Evolutionary conservation across 352 stramenopile genomes (phyloP).

Genomic region (Aphanomyces cochlioides): DNA sequence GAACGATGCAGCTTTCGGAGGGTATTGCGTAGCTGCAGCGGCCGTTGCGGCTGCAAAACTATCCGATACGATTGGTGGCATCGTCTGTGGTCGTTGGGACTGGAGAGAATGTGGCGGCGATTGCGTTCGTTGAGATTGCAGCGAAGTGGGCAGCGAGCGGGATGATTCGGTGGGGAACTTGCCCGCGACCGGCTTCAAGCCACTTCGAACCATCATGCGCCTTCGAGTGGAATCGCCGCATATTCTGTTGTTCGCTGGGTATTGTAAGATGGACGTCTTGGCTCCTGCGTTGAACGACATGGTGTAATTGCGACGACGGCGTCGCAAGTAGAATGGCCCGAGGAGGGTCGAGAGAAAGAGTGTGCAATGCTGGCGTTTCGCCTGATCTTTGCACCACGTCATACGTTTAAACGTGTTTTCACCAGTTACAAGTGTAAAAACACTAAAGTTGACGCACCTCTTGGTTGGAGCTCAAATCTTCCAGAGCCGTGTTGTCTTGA

Average conservation of each 20-base stretch:
- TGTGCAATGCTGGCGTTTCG: not conserved
- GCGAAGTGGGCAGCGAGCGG: not conserved
- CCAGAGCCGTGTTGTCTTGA: too few species aligned
- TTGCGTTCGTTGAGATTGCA: not conserved
- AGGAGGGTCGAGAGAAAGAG: too few species aligned
- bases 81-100: constrained; percentile 1
- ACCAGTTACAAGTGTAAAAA: not conserved
- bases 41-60: not conserved
- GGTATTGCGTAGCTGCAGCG: not conserved
- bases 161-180: constrained; percentile 6
- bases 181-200: not conserved
- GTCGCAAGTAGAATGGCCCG: not conserved
- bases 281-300: constrained; percentile 18
- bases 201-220: constrained; percentile 17
- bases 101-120: not conserved
- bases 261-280: constrained; percentile 8
- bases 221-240: constrained; percentile 17
- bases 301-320: not conserved
- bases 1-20: constrained; percentile 10
- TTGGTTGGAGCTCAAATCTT: not conserved
- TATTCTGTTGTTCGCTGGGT: constrained; percentile 20
- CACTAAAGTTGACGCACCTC: too few species aligned
- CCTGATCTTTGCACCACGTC: constrained; percentile 11
- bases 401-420: constrained; percentile 16
- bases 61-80: not conserved